Percentiles rank a stretch among this genome's conserved stretches.
These are phyloP conservation scores for Grosmannia huntii DNA, from an alignment of 2,329 filamentous ascomycete genomes.

Conservation along the genomic window DNA sequence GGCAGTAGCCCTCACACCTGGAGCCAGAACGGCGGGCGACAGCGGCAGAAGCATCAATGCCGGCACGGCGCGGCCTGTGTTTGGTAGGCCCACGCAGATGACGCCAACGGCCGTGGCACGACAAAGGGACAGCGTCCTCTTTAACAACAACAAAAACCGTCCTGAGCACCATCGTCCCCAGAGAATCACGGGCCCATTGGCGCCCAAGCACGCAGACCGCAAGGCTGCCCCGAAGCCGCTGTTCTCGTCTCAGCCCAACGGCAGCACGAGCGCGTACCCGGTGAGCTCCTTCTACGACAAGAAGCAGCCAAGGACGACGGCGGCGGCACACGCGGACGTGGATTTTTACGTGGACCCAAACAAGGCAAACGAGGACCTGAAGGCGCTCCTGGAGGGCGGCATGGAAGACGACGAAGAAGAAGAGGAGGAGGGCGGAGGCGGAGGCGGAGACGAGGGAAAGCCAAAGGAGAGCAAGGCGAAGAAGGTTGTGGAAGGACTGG, in stretches of 20 bases:
- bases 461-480: conserved; percentile 41
- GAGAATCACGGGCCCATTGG: conserved; percentile 32
- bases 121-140: conserved; percentile 40
- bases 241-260: conserved; percentile 22
- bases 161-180: conserved; percentile 45
- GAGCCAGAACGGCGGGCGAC: background rate
- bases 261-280: conserved; percentile 6
- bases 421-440: conserved; percentile 14
- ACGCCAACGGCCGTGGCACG: conserved; percentile 34
- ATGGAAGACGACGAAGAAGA: conserved; percentile 55
- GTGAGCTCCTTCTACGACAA: conserved; percentile 14
- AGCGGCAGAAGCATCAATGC: background rate
- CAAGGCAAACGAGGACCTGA: conserved; percentile 64
- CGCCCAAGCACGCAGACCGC: conserved; percentile 33
- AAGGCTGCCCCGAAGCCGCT: conserved; percentile 32
- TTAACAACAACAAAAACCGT: conserved; percentile 36
- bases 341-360: conserved; percentile 52
- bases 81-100: conserved; percentile 19
- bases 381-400: conserved; percentile 68
- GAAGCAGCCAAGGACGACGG: background rate
- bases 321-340: conserved; percentile 5
- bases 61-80: conserved; percentile 15
- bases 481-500: conserved; percentile 20
- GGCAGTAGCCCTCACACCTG: background rate
- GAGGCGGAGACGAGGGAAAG: conserved; percentile 11